Evolutionary conservation across 768 basidiomycete genomes (phyloP), one percentile per base, ranked within the genome.

Genomic region (Psilocybe cyanescens): DNA sequence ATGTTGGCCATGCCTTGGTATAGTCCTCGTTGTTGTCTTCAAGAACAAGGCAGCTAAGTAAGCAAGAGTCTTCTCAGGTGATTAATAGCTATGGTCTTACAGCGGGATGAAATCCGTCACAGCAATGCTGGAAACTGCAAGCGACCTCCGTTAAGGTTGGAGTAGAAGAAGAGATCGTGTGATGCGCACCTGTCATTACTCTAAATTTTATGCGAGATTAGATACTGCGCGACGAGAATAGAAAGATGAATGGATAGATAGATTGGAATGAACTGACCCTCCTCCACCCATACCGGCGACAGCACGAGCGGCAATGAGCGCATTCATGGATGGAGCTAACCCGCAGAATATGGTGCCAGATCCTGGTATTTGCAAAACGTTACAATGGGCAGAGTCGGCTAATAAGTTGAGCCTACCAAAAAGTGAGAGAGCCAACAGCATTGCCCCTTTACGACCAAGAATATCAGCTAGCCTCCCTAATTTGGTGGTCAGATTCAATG

Each of bases 261-360:
- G 55, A 67, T 71, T 39, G 60, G 57, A 56, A 51, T 64, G 54
- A 45, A 85, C 89, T 75, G 72, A 92, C 87, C 94, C 91, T 74
- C 94, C 95, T 59, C 95, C 94, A 58, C 93, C 95, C 87, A 94
- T 92, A 52, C 95, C 95, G 29, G 95, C 94, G 47, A 97, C 75
- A 3, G 92, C 87, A 11, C 96, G 86, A 58, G 91, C 92, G 45
- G 82, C 81, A 63, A 97, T 94, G 56, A 97, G 82, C 11, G 81
- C 73, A 63, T 86, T 83, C 95, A 98, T 97, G 5, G 89, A 91
- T 8, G 90, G 87, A 45, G 94, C 96, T 45, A 95, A 66, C 1
- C 93, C 97, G 70, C 95, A 98, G 14, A 89, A 80, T 45, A 94
- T 79, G 1, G 95, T 98, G 19, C 96, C 96, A 62, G 85, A 79